These are phyloP conservation scores for Stylonectria norvegica DNA, from an alignment of 2,329 filamentous ascomycete species.

Conservation along the genomic window DNA sequence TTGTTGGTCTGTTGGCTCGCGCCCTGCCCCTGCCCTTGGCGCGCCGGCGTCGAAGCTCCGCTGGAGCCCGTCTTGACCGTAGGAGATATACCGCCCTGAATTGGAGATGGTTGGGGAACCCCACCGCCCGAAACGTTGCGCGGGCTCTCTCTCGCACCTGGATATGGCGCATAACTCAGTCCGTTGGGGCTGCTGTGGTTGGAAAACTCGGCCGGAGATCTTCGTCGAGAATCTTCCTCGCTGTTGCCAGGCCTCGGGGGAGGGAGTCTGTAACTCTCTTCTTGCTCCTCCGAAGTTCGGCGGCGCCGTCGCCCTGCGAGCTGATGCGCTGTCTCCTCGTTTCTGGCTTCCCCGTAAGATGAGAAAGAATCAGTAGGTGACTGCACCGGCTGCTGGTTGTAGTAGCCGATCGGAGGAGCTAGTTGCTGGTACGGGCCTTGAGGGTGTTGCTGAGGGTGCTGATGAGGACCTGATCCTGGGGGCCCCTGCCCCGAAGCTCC, in stretches of 20 bases:
- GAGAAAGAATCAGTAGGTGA: slow-evolving; percentile 45
- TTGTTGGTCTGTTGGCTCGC: slow-evolving; percentile 19
- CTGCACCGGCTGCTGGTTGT: slow-evolving; percentile 40
- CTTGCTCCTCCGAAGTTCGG: slow-evolving; percentile 38
- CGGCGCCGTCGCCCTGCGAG: slow-evolving; percentile 33
- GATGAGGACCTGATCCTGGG: slow-evolving; percentile 7
- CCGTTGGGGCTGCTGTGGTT: slow-evolving; percentile 46
- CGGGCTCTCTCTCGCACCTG: slow-evolving; percentile 36
- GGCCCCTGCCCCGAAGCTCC: slow-evolving; percentile 2
- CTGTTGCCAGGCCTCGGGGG: slow-evolving; percentile 40
- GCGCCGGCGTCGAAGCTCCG: slow-evolving; percentile 34
- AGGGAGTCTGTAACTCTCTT: slow-evolving; percentile 43
- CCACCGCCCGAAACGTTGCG: slow-evolving; percentile 33
- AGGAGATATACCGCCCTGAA: slow-evolving; percentile 37
- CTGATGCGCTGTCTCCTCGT: slow-evolving; percentile 32
- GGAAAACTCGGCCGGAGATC: slow-evolving; percentile 50
- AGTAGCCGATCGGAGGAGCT: too few relatives aligned
- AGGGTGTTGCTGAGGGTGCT: slow-evolving; percentile 21
- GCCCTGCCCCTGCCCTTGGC: slow-evolving; percentile 26
- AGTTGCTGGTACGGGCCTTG: slow-evolving; percentile 37
- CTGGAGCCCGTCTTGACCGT: slow-evolving; percentile 35
- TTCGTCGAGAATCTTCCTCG: slow-evolving; percentile 49
- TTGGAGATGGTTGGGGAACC: slow-evolving; percentile 30
- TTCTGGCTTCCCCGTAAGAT: slow-evolving; percentile 35
- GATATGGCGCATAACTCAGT: slow-evolving; percentile 37